phyloP scores from a whole-genome alignment of 495 filamentous ascomycete genomes.

The Neurospora pannonica region DNA sequence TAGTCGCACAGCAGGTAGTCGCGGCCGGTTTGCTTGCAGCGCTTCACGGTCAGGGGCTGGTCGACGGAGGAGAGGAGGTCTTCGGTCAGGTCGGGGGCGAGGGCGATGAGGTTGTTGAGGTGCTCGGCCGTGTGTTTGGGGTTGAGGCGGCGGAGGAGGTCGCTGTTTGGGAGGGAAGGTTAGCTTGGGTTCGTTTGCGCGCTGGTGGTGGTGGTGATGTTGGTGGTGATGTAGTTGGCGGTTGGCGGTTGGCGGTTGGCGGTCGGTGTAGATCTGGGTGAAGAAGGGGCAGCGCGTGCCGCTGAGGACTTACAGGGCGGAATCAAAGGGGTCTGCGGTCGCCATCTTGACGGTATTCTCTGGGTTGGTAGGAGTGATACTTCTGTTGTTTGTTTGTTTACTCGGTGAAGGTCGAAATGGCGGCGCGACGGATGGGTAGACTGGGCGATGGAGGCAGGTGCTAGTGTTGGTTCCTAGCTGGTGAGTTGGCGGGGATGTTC shows the following conservation, averaged over 20 bases:
- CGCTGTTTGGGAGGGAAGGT: slow-evolving; percentile 41
- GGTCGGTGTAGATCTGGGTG: neutral
- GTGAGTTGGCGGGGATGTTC: slow-evolving; percentile 4
- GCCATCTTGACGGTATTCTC: slow-evolving; percentile 27
- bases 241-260: neutral
- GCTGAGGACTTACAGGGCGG: slow-evolving; percentile 57
- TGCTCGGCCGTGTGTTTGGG: slow-evolving; percentile 81
- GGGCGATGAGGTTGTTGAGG: slow-evolving; percentile 71
- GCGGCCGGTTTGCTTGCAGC: slow-evolving; percentile 77
- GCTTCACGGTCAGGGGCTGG: slow-evolving; percentile 78
- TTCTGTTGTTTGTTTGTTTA: neutral
- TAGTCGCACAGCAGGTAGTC: slow-evolving; percentile 99
- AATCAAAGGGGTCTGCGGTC: slow-evolving; percentile 57
- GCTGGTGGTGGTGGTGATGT: neutral
- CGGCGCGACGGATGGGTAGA: neutral
- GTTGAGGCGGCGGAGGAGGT: slow-evolving; percentile 96
- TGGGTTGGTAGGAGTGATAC: neutral
- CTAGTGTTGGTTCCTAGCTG: neutral
- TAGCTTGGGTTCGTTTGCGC: neutral
- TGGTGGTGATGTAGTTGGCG: neutral
- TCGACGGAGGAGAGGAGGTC: slow-evolving; percentile 96
- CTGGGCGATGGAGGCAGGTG: neutral
- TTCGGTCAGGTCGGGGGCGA: slow-evolving; percentile 88
- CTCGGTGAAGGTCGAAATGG: neutral
- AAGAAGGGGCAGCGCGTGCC: neutral